Conservation (phyloP, 495 filamentous ascomycete genomes). For the Penicillium turbatum region DNA sequence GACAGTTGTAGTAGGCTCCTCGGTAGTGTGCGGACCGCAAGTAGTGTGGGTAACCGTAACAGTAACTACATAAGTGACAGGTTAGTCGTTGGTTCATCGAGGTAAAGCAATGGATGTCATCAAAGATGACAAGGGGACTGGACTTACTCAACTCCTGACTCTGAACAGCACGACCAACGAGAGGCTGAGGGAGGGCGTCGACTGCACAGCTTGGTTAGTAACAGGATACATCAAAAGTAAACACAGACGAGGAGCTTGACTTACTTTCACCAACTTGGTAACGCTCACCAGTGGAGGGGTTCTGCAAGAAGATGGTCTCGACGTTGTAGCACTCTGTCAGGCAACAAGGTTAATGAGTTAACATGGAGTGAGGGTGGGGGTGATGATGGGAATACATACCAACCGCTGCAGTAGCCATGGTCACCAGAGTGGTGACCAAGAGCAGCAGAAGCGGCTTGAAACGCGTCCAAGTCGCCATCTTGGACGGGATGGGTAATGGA, state of each 20-base stretch:
- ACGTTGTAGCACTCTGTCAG: neutral
- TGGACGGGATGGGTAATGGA: neutral
- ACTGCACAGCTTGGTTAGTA: neutral
- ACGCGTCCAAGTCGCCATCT: neutral
- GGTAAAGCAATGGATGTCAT: neutral
- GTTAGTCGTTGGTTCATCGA: neutral
- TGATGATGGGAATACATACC: neutral
- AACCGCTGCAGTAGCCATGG: neutral
- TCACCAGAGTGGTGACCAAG: neutral
- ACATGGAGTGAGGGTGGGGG: neutral
- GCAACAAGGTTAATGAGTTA: neutral
- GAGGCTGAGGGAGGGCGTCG: neutral
- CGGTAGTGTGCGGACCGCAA: neutral
- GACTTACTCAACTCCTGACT: neutral
- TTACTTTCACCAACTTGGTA: neutral
- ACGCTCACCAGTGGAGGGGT: conserved; percentile 14
- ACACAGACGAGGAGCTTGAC: neutral
- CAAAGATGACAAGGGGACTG: neutral
- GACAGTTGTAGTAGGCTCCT: conserved; percentile 1
- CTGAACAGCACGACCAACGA: conserved; percentile 3
- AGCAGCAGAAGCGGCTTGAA: conserved; percentile 4
- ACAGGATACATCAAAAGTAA: neutral
- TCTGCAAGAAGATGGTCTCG: conserved; percentile 1
- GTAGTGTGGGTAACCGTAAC: conserved; percentile 14
- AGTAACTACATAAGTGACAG: neutral